Evolutionary conservation across 2,329 filamentous ascomycete species (phyloP).

Genomic region (Colletotrichum sp.): DNA sequence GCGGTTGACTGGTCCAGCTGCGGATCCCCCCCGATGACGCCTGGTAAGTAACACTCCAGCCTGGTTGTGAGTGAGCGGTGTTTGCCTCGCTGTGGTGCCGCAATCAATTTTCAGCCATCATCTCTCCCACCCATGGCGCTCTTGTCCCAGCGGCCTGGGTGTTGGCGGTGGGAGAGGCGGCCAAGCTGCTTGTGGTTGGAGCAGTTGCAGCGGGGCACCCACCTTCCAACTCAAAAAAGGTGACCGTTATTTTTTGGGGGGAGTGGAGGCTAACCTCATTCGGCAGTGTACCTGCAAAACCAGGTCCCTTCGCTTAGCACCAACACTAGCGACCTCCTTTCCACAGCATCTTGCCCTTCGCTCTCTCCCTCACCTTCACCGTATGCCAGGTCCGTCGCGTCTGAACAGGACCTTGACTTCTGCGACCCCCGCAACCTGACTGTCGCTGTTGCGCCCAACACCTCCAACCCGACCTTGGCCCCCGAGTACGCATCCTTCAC

Average conservation of each 20-base stretch:
- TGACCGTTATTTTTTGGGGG: neutral
- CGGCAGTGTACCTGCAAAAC: constrained; percentile 55
- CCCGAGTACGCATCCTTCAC: constrained; percentile 71
- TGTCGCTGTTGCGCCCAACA: constrained; percentile 57
- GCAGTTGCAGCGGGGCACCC: constrained; percentile 4
- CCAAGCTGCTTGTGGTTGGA: neutral
- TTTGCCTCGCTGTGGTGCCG: neutral
- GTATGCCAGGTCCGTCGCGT: constrained; percentile 70
- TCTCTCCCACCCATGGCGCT: neutral
- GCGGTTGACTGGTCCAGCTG: constrained; percentile 80
- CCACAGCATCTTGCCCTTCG: constrained; percentile 79
- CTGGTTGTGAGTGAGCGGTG: neutral
- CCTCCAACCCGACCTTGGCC: constrained; percentile 53
- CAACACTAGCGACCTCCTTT: constrained; percentile 73
- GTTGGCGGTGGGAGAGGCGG: neutral
- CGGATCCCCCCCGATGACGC: constrained; percentile 85
- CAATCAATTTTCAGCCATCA: neutral
- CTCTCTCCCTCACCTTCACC: constrained; percentile 87
- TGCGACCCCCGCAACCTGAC: constrained; percentile 92
- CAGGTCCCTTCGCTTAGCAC: constrained; percentile 66
- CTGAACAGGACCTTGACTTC: constrained; percentile 79
- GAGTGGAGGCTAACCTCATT: constrained; percentile 39
- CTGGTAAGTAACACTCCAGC: constrained; percentile 68
- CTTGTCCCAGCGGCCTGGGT: neutral
- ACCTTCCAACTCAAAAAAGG: neutral